These are phyloP conservation scores for Pythium oligandrum DNA, from an alignment of 352 stramenopile species.

Conservation along the genomic window DNA sequence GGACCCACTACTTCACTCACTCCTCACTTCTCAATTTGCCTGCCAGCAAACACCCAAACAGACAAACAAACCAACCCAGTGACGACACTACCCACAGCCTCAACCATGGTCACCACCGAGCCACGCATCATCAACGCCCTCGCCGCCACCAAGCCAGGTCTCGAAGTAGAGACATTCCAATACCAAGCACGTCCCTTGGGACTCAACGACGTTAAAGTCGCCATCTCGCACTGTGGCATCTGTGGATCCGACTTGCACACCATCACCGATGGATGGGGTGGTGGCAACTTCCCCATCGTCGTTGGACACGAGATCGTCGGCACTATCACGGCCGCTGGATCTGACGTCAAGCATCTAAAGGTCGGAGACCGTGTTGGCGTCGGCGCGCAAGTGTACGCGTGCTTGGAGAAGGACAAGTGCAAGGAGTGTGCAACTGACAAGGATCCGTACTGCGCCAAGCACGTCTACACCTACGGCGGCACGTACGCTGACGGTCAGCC, in stretches of 20 bases:
- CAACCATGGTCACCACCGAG: too few species aligned
- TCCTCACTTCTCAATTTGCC: too few species aligned
- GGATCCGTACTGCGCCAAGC: conserved; percentile 57
- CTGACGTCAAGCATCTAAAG: conserved; percentile 48
- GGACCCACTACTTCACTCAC: too few species aligned
- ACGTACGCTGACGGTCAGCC: conserved; percentile 29
- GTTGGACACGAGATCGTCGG: conserved; percentile 56
- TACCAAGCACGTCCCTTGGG: conserved; percentile 45
- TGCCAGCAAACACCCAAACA: too few species aligned
- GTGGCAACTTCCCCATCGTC: conserved; percentile 35
- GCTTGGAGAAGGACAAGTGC: conserved; percentile 61
- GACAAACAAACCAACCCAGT: too few species aligned
- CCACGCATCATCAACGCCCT: conserved; percentile 37
- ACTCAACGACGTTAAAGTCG: conserved; percentile 46
- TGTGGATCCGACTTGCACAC: conserved; percentile 54
- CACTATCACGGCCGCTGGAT: conserved; percentile 28
- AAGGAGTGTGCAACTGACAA: conserved; percentile 41
- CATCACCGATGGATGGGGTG: conserved; percentile 42
- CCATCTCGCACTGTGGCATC: conserved; percentile 60
- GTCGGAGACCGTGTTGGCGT: conserved; percentile 78
- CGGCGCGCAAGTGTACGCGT: conserved; percentile 68
- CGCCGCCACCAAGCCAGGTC: conserved; percentile 30
- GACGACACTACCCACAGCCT: too few species aligned
- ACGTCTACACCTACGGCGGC: conserved; percentile 47
- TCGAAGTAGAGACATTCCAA: conserved; percentile 29